Evolutionary conservation across 2,329 filamentous ascomycete species (phyloP).

Genomic region (Achaetomium macrosporum): DNA sequence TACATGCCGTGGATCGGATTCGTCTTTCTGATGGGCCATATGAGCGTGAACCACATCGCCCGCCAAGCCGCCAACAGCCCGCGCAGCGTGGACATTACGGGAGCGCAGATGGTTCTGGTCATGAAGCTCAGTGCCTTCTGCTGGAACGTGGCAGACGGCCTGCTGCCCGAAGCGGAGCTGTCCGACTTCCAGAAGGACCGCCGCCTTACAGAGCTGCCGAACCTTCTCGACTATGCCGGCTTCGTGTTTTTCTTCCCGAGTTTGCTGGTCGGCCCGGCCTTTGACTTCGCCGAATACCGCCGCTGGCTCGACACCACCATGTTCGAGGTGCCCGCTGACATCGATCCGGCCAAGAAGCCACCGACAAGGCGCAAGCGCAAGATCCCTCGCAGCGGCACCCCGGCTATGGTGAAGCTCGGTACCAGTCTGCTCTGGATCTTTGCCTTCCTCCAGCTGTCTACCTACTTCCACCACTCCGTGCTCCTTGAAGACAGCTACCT

Average conservation of each 20-base stretch:
- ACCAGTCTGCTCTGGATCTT: constrained; percentile 74
- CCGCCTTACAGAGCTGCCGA: constrained; percentile 67
- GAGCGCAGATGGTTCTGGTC: constrained; percentile 94
- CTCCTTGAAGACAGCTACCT: constrained; percentile 63
- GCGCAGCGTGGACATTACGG: constrained; percentile 75
- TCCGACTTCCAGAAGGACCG: constrained; percentile 81
- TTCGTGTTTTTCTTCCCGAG: constrained; percentile 96
- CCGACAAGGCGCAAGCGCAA: constrained; percentile 83
- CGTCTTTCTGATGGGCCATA: constrained; percentile 88
- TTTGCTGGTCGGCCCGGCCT: constrained; percentile 82
- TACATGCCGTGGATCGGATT: constrained; percentile 99
- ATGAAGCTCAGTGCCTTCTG: constrained; percentile 97
- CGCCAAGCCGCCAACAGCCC: constrained; percentile 67
- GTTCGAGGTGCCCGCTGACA: constrained; percentile 76
- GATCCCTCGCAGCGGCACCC: constrained; percentile 84
- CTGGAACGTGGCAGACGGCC: constrained; percentile 96
- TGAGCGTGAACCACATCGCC: constrained; percentile 82
- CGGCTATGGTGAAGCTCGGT: constrained; percentile 70
- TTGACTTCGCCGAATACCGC: constrained; percentile 89
- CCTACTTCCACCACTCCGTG: constrained; percentile 57
- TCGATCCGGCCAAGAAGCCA: constrained; percentile 80
- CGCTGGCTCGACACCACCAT: constrained; percentile 91
- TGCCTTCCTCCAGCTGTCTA: constrained; percentile 66
- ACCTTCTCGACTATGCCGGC: constrained; percentile 72
- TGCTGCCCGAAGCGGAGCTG: constrained; percentile 70